Conservation (phyloP, 1,139 yeast genomes). For the Saccharomycopsis phalli region DNA sequence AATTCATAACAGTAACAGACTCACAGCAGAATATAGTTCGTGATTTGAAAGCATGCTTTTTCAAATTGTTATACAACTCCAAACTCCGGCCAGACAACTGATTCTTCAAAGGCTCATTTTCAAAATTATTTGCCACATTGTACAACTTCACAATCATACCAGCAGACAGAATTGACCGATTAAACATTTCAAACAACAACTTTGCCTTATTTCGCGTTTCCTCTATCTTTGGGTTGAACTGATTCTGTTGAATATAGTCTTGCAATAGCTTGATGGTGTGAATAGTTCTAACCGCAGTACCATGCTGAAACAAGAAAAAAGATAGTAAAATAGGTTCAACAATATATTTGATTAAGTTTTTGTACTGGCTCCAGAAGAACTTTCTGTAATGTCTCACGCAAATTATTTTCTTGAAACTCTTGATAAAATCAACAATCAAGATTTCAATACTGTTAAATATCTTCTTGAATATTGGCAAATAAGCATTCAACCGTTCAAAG, state of each 20-base stretch:
- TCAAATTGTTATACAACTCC: constrained; percentile 12
- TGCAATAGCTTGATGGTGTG: constrained; percentile 16
- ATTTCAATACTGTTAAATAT: constrained; percentile 12
- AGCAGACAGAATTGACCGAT: constrained; percentile 2
- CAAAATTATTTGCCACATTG: constrained; percentile 13
- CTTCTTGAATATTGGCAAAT: constrained; percentile 18
- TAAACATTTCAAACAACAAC: constrained; percentile 5
- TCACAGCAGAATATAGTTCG: constrained; percentile 11
- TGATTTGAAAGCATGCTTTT: constrained; percentile 5
- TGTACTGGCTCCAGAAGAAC: constrained; percentile 14
- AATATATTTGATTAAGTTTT: constrained; percentile 6
- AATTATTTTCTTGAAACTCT: constrained; percentile 7
- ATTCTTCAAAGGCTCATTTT: constrained; percentile 6
- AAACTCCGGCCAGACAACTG: constrained; percentile 3
- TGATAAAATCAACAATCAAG: constrained; percentile 7
- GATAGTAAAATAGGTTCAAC: constrained; percentile 14
- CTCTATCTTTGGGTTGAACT: background rate
- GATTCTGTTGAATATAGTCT: constrained; percentile 9
- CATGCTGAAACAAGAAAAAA: constrained; percentile 11
- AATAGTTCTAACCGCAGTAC: constrained; percentile 10
- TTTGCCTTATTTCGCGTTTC: constrained; percentile 9
- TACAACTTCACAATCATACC: constrained; percentile 7
- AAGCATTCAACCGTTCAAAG: constrained; percentile 12
- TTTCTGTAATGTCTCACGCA: constrained; percentile 14
- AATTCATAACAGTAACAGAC: constrained; percentile 8